A percentile compares a stretch with the other conserved stretches of the same genome.
Conservation (phyloP, 192 early-diverging fungal genomes). For the Umbelopsis ramanniana region DNA sequence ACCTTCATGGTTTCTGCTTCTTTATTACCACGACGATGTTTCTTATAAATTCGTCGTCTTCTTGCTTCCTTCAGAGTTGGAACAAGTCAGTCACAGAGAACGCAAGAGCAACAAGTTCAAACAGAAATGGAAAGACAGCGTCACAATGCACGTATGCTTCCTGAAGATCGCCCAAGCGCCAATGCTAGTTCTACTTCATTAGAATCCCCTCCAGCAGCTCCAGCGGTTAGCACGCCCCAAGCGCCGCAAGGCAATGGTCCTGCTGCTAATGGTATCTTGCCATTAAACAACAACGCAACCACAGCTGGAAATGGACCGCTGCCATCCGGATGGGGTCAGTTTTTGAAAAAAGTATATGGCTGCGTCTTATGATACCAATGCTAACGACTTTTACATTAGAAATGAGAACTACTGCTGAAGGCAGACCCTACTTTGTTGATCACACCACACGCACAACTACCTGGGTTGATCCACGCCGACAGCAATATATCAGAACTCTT, state of each 20-base stretch:
- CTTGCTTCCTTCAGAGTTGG: not conserved
- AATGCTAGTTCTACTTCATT: slow-evolving; percentile 22
- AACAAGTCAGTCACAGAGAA: slow-evolving; percentile 32
- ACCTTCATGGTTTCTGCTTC: not conserved
- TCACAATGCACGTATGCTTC: slow-evolving; percentile 83
- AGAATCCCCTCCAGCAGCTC: slow-evolving; percentile 8
- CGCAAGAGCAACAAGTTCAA: slow-evolving; percentile 53
- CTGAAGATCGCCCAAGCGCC: slow-evolving; percentile 59
- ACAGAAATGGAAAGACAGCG: slow-evolving; percentile 77
- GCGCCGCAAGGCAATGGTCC: slow-evolving; percentile 34
- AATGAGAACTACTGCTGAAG: slow-evolving; percentile 77
- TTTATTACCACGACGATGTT: not conserved
- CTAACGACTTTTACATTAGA: slow-evolving; percentile 41
- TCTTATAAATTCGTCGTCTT: not conserved
- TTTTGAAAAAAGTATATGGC: not conserved
- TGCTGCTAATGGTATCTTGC: slow-evolving; percentile 36
- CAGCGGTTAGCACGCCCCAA: slow-evolving; percentile 9
- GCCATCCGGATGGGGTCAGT: slow-evolving; percentile 75
- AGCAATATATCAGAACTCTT: slow-evolving; percentile 61
- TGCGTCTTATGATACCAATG: not conserved
- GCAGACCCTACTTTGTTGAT: slow-evolving; percentile 89
- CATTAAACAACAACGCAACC: slow-evolving; percentile 54
- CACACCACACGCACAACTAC: slow-evolving; percentile 90
- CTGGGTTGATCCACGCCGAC: slow-evolving; percentile 87
- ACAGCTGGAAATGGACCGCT: slow-evolving; percentile 75